Evolutionary conservation across 495 filamentous ascomycete genomes (phyloP), one percentile per base, ranked within the genome.

Genomic region (Talaromyces trachyspermus): DNA sequence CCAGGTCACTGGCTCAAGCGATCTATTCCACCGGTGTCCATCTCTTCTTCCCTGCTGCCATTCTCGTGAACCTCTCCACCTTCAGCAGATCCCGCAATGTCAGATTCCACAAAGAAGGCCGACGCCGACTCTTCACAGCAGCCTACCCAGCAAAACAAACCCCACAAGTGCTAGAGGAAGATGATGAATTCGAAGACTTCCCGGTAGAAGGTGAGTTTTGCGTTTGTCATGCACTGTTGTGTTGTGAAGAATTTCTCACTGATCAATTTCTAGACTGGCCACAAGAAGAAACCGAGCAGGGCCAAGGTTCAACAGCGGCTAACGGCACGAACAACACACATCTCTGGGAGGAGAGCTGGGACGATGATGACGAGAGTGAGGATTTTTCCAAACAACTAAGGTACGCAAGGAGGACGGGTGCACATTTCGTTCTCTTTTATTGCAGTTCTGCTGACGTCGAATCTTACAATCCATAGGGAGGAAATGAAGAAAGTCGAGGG

Each of bases 261-360:
- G 14, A 12, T 15, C 25, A 8, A 29, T 17, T 5, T n/a, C 48
- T 56, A 95, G 89, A 96, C 65, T 96, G 89, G 89, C 70, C 79
- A 36, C 76, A 85, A 56, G 88, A 94, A 62, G 86, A 92, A 54
- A 83, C 86, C 52, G 88, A 95, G 63, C 82, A 88, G 39, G 80
- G 84, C 25, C 69, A 69, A 45, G 72, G 74, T 44, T 55, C 64
- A 6, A 50, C 57, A 23, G 33, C 41, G 19, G 58, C 61, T 25
- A 70, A 66, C 51, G 66, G 63, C 17, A 69, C 70, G n/a, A n/a
- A n/a, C 48, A 86, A 81, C 54, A 81, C 83, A 53, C 88, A 96
- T 72, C 69, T 98, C 49, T 98, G 92, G 92, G 92, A 98, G 72
- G 92, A 98, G 76, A 96, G 89, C 72, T 98, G 92, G 92, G 92